These are phyloP conservation scores for Cercophora sp. DNA, from an alignment of 495 filamentous ascomycete genomes.

Conservation along the genomic window DNA sequence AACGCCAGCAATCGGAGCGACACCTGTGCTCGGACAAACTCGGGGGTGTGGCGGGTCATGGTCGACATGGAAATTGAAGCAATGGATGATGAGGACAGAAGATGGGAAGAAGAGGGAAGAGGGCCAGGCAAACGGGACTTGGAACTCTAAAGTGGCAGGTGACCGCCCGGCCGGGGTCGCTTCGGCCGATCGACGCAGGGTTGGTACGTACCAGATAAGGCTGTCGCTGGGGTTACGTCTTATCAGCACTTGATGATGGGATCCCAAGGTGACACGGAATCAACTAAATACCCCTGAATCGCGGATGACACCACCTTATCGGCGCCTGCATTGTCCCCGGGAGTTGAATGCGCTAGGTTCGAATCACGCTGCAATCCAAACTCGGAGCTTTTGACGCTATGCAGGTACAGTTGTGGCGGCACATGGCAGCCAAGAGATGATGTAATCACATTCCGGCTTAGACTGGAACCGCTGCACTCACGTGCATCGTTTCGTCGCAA, in stretches of 20 bases:
- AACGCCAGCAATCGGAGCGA: conserved; percentile 34
- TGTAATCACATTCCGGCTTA: no score
- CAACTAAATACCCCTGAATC: no score
- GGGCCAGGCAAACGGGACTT: background rate
- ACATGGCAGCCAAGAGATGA: no score
- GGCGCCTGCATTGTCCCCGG: no score
- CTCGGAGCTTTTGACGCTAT: no score
- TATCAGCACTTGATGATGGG: background rate
- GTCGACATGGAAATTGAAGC: background rate
- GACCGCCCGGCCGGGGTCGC: background rate
- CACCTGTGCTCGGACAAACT: conserved; percentile 36
- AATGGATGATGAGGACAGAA: background rate
- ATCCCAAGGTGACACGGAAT: no score
- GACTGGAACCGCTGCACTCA: no score
- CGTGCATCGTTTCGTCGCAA: no score
- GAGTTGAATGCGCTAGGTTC: no score
- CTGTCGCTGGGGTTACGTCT: conserved; percentile 1
- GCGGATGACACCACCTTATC: no score
- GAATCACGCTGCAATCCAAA: no score
- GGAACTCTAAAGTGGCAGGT: conserved; percentile 1
- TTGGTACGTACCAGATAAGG: background rate
- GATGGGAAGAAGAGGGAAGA: background rate
- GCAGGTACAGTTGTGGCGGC: no score
- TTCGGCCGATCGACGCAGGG: conserved; percentile 1
- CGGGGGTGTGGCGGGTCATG: conserved; percentile 41